Base-by-base conservation (phyloP, 2,329 filamentous ascomycete species). In the Cryphonectria japonica region DNA sequence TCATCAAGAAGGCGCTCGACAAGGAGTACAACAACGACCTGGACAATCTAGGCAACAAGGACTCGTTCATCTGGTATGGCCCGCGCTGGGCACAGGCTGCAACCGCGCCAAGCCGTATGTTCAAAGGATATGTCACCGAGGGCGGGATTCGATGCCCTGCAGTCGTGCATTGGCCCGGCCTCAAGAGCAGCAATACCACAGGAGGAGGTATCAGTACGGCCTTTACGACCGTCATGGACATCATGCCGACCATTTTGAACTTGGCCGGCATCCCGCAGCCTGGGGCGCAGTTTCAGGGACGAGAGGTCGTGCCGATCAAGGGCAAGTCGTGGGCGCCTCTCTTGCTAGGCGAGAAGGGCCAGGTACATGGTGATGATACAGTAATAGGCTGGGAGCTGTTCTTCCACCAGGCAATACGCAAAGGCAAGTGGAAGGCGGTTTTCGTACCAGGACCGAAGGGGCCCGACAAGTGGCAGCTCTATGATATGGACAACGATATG, bases 61-160 rank as follows among this genome's bases (percentile, higher is more conserved):
- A 88, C 76, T 85, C 82, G 2, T 89, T 87, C 75, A 83, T 87
- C 71, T 89, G 86, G 86, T 89, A 89, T 71, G 86, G 87, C 0
- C 84, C 85, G 0, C 83, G 83, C 19, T 88, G 87, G 85, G 87
- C 86, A 0, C 73, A 74, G 4, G 79, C 78, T 0, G 74, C 77
- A 4, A 80, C 76, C 14, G 78, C 78, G 14, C 78, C 78, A 1
- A 74, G 73, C 9, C 73, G 78, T 0, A 74, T 76, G 14, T 76
- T 70, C 59, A 80, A 80, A 69, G 78, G 78, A 26, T 83, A 79
- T 73, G 81, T 82, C 1, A 83, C 82, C 2, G 83, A 85, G 66
- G 83, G 86, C 14, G 86, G 86, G 32, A 83, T 87, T 34, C 82
- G 85, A 5, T 85, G 87, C 1, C 86, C 86, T 13, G 39, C 41